Conservation (phyloP, 2,329 filamentous ascomycete genomes). For the Stagonosporopsis chrysanthemi region DNA sequence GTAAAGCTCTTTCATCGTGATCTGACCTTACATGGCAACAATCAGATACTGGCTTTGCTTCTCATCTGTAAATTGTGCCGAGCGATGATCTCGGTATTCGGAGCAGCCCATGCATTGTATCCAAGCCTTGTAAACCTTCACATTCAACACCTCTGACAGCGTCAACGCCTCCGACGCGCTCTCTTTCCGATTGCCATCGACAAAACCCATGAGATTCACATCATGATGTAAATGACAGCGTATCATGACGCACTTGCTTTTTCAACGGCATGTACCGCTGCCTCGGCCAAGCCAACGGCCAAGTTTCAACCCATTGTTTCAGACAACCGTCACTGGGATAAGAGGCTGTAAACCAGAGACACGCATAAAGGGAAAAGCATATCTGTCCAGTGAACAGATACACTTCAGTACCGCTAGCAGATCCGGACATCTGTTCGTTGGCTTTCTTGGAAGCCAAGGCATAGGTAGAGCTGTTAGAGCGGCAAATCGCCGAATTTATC, state of each 20-base stretch:
- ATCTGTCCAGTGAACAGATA: neutral
- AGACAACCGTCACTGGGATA: neutral
- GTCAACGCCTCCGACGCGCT: too few species aligned
- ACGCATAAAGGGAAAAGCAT: neutral
- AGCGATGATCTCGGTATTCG: neutral
- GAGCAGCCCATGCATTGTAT: neutral
- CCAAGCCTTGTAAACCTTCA: neutral
- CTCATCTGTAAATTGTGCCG: neutral
- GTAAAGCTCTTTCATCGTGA: neutral
- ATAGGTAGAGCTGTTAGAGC: neutral
- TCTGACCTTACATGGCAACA: neutral
- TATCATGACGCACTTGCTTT: neutral
- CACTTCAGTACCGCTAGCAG: neutral
- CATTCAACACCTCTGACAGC: neutral
- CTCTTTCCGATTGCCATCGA: neutral
- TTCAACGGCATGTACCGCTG: neutral
- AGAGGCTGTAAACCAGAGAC: neutral
- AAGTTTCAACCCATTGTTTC: neutral
- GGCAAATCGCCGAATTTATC: neutral
- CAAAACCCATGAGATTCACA: too few species aligned
- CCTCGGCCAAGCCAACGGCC: neutral
- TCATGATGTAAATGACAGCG: neutral
- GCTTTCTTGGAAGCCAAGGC: neutral
- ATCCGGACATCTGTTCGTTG: neutral
- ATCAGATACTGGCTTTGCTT: neutral